These are phyloP conservation scores for Erodium maritimum DNA, from an alignment of 345 rosid genomes.

Conservation along the genomic window DNA sequence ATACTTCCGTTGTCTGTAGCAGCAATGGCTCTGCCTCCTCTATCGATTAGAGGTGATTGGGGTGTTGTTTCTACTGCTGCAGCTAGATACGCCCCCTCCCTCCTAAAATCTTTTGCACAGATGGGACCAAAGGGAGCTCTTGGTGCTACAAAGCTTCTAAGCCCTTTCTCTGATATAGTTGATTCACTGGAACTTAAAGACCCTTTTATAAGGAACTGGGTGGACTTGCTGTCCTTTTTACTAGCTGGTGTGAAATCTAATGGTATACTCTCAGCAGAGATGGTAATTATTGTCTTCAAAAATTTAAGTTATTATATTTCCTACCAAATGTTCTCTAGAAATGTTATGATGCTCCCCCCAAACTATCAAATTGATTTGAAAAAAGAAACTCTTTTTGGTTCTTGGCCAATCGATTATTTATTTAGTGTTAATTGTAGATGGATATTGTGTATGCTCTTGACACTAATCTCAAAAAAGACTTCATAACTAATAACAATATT, in stretches of 20 bases:
- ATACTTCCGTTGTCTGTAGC: constrained; percentile 84
- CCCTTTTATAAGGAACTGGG: constrained; percentile 83
- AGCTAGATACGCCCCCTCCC: constrained; percentile 80
- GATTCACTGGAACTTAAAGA: constrained; percentile 68
- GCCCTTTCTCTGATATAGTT: constrained; percentile 77
- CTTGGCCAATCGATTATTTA: not conserved
- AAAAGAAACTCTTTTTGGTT: not conserved
- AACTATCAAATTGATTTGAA: not conserved
- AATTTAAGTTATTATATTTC: not conserved
- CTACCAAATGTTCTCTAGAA: not conserved
- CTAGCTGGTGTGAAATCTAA: constrained; percentile 96
- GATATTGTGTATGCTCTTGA: too few relatives aligned
- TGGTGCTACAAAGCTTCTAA: constrained; percentile 74
- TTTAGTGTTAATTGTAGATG: too few relatives aligned
- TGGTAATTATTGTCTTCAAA: constrained; percentile 48
- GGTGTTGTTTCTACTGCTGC: constrained; percentile 87
- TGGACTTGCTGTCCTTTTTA: constrained; percentile 86
- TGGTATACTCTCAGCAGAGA: constrained; percentile 97
- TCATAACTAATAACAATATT: too few relatives aligned
- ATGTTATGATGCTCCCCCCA: not conserved
- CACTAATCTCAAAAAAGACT: too few relatives aligned
- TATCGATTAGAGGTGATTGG: constrained; percentile 74
- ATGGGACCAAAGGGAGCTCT: constrained; percentile 89
- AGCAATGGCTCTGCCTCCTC: constrained; percentile 87
- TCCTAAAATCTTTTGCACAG: constrained; percentile 55